phyloP scores from a whole-genome alignment of 2,329 filamentous ascomycete genomes.

The Apiospora malaysiana region DNA sequence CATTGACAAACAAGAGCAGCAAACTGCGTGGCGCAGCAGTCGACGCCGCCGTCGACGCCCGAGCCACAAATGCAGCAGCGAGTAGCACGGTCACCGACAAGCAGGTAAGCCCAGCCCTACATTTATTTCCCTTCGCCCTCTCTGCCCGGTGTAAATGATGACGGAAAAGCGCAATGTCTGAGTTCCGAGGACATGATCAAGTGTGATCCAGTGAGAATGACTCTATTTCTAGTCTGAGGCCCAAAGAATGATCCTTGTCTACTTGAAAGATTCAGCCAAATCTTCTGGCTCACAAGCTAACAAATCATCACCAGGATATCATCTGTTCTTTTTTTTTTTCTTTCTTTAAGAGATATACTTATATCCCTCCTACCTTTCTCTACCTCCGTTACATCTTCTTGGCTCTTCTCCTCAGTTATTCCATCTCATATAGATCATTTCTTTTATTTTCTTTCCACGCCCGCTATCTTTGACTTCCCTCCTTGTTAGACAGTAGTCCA shows the following conservation, averaged over 20 bases:
- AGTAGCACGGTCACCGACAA: not conserved
- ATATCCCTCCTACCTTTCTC: too few species aligned
- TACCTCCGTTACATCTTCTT: not conserved
- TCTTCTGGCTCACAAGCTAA: not conserved
- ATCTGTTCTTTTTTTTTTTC: not conserved
- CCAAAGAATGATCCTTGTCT: not conserved
- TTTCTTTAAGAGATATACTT: not conserved
- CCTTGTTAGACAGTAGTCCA: too few species aligned
- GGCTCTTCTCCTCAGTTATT: not conserved
- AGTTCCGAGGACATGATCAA: too few species aligned
- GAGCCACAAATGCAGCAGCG: not conserved
- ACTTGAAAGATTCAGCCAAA: not conserved
- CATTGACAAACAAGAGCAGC: not conserved
- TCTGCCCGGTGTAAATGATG: not conserved
- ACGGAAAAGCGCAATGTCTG: not conserved
- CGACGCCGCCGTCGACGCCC: fast-evolving
- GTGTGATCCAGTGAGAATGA: too few species aligned
- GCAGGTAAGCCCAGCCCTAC: not conserved
- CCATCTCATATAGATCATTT: not conserved
- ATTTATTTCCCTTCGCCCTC: not conserved
- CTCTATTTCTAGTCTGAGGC: too few species aligned
- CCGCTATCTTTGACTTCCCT: too few species aligned
- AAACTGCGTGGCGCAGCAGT: not conserved
- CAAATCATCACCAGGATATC: not conserved
- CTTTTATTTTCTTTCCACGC: too few species aligned